Conservation (phyloP, 345 rosid species). For the Erucastrum elatum region DNA sequence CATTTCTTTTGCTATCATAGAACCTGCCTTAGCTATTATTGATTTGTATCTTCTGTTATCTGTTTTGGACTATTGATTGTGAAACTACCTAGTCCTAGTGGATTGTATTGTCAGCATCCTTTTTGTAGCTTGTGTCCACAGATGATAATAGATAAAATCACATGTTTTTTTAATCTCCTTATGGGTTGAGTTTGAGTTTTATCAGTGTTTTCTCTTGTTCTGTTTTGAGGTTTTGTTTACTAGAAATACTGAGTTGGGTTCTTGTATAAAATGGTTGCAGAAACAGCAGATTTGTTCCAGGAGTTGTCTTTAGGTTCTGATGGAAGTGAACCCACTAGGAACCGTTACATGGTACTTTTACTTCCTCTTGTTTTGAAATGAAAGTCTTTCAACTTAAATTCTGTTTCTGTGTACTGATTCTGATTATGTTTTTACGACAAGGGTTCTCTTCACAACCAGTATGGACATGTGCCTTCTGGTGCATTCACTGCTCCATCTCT, state of each 20-base stretch:
- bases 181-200: background rate
- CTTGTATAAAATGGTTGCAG: no score
- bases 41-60: no score
- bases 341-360: conserved; percentile 45
- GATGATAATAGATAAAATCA: background rate
- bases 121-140: background rate
- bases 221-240: conserved; percentile 10
- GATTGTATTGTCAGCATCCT: background rate
- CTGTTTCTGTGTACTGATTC: conserved; percentile 19
- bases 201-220: conserved; percentile 11
- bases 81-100: no score
- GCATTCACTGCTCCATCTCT: conserved; percentile 43
- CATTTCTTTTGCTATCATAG: background rate
- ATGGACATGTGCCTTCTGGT: conserved; percentile 51
- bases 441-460: conserved; percentile 46
- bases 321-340: conserved; percentile 43
- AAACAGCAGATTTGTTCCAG: conserved; percentile 49
- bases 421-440: conserved; percentile 41
- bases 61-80: background rate
- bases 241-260: no score
- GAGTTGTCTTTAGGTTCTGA: conserved; percentile 59
- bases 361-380: background rate
- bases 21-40: background rate
- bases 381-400: background rate
- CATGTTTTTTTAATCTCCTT: background rate